Evolutionary conservation across 208 protist species (phyloP).

Genomic region (Entamoeba histolytica): DNA sequence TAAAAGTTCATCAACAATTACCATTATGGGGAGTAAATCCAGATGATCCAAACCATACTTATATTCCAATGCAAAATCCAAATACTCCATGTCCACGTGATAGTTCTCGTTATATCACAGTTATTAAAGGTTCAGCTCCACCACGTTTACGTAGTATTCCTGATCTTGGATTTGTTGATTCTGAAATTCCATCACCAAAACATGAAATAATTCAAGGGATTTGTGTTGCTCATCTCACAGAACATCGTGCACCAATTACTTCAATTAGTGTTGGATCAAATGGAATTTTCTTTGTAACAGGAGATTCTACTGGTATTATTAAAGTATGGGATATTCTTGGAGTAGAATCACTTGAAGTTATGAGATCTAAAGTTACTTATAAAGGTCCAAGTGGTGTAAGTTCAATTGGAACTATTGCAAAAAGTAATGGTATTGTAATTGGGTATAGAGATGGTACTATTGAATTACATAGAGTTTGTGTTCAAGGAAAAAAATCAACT

Average conservation of each 20-base stretch:
- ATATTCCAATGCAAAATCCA: not conserved
- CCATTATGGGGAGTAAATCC: not conserved
- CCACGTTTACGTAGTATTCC: not conserved
- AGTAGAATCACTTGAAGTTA: not conserved
- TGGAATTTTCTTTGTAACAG: not conserved
- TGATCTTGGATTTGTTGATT: not conserved
- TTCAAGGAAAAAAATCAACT: not conserved
- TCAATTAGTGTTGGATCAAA: not conserved
- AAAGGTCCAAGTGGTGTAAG: not conserved
- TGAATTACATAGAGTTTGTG: not conserved
- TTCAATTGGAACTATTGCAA: not conserved
- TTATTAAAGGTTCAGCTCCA: not conserved
- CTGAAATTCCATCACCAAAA: not conserved
- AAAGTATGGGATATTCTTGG: not conserved
- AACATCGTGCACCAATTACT: not conserved
- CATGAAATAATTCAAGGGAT: not conserved
- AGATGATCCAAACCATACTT: not conserved
- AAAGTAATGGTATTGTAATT: not conserved
- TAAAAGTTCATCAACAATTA: not conserved
- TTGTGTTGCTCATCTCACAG: not conserved
- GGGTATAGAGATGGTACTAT: not conserved
- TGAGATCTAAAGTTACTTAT: not conserved
- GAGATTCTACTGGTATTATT: not conserved
- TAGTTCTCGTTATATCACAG: not conserved
- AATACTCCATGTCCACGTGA: not conserved